These are phyloP conservation scores for Trichoderma simmonsii DNA, from an alignment of 2,329 filamentous ascomycete species.

Conservation along the genomic window DNA sequence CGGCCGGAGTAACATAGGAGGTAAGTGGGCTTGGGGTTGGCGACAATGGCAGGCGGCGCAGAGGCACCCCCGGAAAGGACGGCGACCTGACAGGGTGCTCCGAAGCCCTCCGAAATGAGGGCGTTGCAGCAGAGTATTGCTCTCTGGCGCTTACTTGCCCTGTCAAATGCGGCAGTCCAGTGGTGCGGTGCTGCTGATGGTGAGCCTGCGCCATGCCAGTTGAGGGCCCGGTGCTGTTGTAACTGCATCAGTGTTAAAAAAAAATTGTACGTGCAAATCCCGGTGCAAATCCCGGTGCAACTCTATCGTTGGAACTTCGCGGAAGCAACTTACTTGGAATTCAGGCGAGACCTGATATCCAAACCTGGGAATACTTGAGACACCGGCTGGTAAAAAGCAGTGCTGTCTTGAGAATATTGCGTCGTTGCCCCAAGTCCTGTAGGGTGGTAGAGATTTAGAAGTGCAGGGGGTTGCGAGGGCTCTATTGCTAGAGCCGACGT, in stretches of 20 bases:
- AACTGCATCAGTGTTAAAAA: constrained; percentile 20
- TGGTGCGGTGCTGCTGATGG: constrained; percentile 41
- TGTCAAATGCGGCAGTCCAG: constrained; percentile 48
- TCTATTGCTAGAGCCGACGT: constrained; percentile 53
- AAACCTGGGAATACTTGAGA: constrained; percentile 47
- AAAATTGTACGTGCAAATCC: background rate
- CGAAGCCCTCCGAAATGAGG: constrained; percentile 47
- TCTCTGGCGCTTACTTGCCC: constrained; percentile 50
- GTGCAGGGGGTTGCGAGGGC: constrained; percentile 48
- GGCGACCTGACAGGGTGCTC: constrained; percentile 52
- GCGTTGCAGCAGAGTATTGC: constrained; percentile 50
- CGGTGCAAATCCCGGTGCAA: background rate
- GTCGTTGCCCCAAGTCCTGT: constrained; percentile 45
- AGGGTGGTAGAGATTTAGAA: constrained; percentile 52
- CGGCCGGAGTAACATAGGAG: constrained; percentile 40
- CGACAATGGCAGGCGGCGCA: constrained; percentile 53
- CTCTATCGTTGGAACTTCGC: background rate
- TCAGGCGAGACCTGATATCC: constrained; percentile 53
- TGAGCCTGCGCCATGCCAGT: constrained; percentile 58
- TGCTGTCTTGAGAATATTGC: constrained; percentile 49
- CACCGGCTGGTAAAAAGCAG: constrained; percentile 46
- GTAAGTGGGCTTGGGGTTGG: constrained; percentile 50
- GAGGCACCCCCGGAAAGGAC: constrained; percentile 43
- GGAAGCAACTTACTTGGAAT: constrained; percentile 49
- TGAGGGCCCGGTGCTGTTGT: constrained; percentile 46